Percentiles rank a stretch among this genome's conserved stretches.
phyloP scores from a whole-genome alignment of 257 asterid genomes.

The Salvia rosmarinus region DNA sequence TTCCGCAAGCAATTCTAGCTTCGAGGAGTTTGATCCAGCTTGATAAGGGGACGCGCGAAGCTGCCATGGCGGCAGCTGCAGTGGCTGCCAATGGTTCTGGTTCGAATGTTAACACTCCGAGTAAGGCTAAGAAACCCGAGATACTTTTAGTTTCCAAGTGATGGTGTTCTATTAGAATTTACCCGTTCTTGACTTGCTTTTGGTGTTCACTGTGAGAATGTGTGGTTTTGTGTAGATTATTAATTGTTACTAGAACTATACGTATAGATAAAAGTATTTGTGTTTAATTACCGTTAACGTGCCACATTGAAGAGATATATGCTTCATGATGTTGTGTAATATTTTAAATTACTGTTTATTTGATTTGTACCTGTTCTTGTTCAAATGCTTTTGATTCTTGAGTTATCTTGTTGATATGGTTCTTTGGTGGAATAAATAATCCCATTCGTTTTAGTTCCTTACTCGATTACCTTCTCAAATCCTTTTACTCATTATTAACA shows the following conservation, averaged over 20 bases:
- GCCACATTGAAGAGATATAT: conserved; percentile 39
- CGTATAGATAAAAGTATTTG: conserved; percentile 36
- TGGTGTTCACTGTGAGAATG: conserved; percentile 32
- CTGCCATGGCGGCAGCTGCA: conserved; percentile 51
- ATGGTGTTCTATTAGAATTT: conserved; percentile 37
- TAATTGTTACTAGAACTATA: conserved; percentile 31
- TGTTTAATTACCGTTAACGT: conserved; percentile 26
- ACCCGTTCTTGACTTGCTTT: conserved; percentile 29
- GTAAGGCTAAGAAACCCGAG: conserved; percentile 96
- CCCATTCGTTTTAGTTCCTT: conserved; percentile 6
- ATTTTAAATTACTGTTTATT: conserved; percentile 23
- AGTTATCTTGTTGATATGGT: conserved; percentile 15
- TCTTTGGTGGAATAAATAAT: background rate
- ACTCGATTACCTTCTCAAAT: conserved; percentile 6
- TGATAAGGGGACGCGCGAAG: conserved; percentile 71
- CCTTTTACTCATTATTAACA: background rate
- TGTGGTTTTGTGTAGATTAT: conserved; percentile 45
- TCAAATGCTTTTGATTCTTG: conserved; percentile 24
- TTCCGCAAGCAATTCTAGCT: conserved; percentile 89
- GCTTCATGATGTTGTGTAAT: conserved; percentile 34
- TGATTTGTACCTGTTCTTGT: conserved; percentile 21
- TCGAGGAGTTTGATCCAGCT: conserved; percentile 91
- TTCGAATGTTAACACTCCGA: conserved; percentile 84
- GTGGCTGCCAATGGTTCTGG: conserved; percentile 49
- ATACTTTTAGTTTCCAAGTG: conserved; percentile 89